phyloP scores from a whole-genome alignment of 1,284 basidiomycete genomes.

The Neotropicomus parvogracilis region DNA sequence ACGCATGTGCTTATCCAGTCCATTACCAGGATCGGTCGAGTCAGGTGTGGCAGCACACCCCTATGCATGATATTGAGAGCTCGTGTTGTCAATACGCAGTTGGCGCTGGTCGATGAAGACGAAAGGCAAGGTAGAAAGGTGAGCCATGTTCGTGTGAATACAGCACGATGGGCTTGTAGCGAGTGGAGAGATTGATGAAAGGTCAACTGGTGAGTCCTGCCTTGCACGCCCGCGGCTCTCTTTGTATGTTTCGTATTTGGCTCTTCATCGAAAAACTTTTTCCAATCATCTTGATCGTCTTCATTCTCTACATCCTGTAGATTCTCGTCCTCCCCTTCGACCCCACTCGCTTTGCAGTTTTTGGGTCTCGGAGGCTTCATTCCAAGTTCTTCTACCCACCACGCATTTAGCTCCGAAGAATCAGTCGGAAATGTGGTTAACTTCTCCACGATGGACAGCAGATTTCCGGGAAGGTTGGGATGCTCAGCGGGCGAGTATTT shows the following conservation, averaged over 20 bases:
- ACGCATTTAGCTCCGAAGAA: slow-evolving; percentile 73
- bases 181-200: slow-evolving; percentile 74
- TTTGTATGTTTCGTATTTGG: slow-evolving; percentile 35
- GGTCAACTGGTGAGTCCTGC: slow-evolving; percentile 60
- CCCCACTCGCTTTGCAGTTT: slow-evolving; percentile 38
- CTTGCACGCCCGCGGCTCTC: slow-evolving; percentile 38
- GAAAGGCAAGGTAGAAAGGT: slow-evolving; percentile 62
- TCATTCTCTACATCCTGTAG: slow-evolving; percentile 38
- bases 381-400: slow-evolving; percentile 79
- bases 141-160: slow-evolving; percentile 80
- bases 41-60: slow-evolving; percentile 82
- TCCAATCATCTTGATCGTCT: slow-evolving; percentile 69
- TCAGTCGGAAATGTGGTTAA: slow-evolving; percentile 82
- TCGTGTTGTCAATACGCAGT: slow-evolving; percentile 50
- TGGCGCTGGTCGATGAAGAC: slow-evolving; percentile 36
- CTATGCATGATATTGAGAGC: slow-evolving; percentile 80
- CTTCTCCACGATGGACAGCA: slow-evolving; percentile 74
- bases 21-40: slow-evolving; percentile 79
- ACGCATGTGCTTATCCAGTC: slow-evolving; percentile 92
- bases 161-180: slow-evolving; percentile 68
- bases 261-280: slow-evolving; percentile 75
- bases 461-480: slow-evolving; percentile 53
- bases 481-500: slow-evolving; percentile 32
- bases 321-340: slow-evolving; percentile 43
- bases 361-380: slow-evolving; percentile 54